Percentiles rank a stretch among this genome's conserved stretches.
These are phyloP conservation scores for Cryptosporidium meleagridis DNA, from an alignment of 169 alveolate genomes.

Conservation along the genomic window DNA sequence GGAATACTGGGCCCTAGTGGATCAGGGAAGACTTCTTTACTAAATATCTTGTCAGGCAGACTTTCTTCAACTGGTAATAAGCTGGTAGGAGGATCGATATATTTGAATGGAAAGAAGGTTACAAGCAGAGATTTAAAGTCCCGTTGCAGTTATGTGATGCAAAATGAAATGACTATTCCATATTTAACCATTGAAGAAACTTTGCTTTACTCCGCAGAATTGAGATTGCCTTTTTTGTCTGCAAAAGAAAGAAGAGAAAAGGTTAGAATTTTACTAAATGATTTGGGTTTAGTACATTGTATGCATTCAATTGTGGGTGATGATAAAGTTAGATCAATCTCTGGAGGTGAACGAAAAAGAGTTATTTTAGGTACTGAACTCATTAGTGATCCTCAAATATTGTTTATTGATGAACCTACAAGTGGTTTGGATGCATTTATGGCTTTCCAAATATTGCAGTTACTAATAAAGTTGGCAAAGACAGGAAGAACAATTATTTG, in stretches of 20 bases:
- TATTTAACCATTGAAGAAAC: constrained; percentile 88
- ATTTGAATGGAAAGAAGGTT: constrained; percentile 67
- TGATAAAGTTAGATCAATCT: constrained; percentile 84
- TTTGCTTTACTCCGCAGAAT: constrained; percentile 83
- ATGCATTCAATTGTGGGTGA: constrained; percentile 84
- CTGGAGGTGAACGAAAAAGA: constrained; percentile 93
- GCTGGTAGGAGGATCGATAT: constrained; percentile 35
- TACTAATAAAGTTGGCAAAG: constrained; percentile 81
- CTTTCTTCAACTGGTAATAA: constrained; percentile 38
- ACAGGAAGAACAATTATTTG: constrained; percentile 83
- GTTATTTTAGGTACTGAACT: constrained; percentile 91
- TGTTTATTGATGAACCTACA: constrained; percentile 91
- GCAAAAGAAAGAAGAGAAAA: constrained; percentile 65
- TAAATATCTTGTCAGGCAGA: constrained; percentile 88
- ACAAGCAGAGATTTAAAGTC: constrained; percentile 68
- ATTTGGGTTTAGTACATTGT: constrained; percentile 75
- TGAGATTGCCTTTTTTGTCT: constrained; percentile 73
- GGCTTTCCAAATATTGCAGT: constrained; percentile 82
- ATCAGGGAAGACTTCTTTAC: constrained; percentile 92
- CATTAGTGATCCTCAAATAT: constrained; percentile 88
- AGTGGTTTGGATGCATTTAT: constrained; percentile 90
- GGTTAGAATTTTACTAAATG: constrained; percentile 74
- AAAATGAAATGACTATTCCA: constrained; percentile 83
- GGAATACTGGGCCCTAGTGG: constrained; percentile 88
- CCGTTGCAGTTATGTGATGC: constrained; percentile 85